Evolutionary conservation across 1,284 basidiomycete species (phyloP).

Genomic region (Trichosporon sp.): DNA sequence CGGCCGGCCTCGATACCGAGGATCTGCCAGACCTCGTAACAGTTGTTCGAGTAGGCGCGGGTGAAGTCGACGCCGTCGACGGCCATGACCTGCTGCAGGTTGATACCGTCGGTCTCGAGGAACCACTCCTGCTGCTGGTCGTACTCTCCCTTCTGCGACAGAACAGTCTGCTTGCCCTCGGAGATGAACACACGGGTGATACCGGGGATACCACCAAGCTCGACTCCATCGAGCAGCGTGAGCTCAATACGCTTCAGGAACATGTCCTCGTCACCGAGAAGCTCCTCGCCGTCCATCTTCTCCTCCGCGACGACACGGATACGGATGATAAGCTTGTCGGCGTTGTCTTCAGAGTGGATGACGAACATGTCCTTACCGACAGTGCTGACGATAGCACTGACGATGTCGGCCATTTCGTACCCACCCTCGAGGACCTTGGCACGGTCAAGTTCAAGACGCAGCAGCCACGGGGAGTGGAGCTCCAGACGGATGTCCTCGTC

Average conservation of each 20-base stretch:
- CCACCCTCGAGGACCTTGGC: conserved; percentile 98
- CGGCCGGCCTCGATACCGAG: conserved; percentile 97
- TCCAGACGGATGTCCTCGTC: conserved; percentile 93
- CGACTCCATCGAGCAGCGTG: conserved; percentile 95
- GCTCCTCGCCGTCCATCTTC: conserved; percentile 85
- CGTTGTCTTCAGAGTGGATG: conserved; percentile 98
- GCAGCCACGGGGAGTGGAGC: conserved; percentile 91
- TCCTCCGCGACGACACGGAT: conserved; percentile 86
- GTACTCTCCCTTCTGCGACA: conserved; percentile 57
- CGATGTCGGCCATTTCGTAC: conserved; percentile 92
- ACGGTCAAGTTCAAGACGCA: conserved; percentile 93
- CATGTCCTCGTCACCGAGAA: conserved; percentile 84
- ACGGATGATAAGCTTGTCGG: conserved; percentile 93
- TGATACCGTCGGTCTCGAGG: conserved; percentile 94
- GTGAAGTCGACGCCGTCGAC: conserved; percentile 90
- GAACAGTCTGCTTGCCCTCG: conserved; percentile 71
- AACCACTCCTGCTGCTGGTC: conserved; percentile 78
- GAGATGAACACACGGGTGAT: conserved; percentile 93
- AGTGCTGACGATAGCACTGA: conserved; percentile 85
- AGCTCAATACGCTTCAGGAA: conserved; percentile 95
- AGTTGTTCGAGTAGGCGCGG: conserved; percentile 94
- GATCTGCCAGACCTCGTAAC: conserved; percentile 92
- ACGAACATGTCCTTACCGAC: conserved; percentile 97
- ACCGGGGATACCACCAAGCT: conserved; percentile 78
- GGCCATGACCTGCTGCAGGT: conserved; percentile 88